These are phyloP conservation scores for Solanum peruvianum DNA, from an alignment of 257 asterid species.

Conservation along the genomic window DNA sequence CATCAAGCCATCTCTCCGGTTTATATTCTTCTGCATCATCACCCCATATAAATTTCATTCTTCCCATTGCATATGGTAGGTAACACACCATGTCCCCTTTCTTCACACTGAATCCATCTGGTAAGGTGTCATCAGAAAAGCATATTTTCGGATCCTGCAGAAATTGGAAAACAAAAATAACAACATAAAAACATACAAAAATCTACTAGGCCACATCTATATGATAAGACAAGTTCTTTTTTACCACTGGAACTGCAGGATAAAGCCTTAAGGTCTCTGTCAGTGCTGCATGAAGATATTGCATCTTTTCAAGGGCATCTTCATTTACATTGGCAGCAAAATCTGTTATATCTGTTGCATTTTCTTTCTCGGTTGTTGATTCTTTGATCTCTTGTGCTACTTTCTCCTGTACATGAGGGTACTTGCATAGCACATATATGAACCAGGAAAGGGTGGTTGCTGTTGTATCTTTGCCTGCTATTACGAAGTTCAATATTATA, in stretches of 20 bases:
- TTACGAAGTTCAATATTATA: constrained; percentile 41
- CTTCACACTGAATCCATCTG: constrained; percentile 37
- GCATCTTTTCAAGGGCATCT: constrained; percentile 44
- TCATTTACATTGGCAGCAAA: constrained; percentile 26
- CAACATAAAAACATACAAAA: neutral
- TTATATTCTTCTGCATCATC: constrained; percentile 30
- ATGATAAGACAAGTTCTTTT: neutral
- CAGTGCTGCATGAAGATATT: constrained; percentile 45
- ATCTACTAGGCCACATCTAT: neutral
- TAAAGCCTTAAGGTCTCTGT: constrained; percentile 54
- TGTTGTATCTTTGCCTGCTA: constrained; percentile 54
- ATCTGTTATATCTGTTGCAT: constrained; percentile 8
- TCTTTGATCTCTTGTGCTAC: constrained; percentile 28
- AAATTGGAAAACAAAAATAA: neutral
- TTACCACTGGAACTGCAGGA: constrained; percentile 67
- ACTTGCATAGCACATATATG: constrained; percentile 39
- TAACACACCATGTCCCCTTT: constrained; percentile 33
- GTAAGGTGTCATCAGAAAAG: constrained; percentile 32
- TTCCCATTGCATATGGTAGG: constrained; percentile 59
- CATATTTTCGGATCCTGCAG: constrained; percentile 34
- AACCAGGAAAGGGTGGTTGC: constrained; percentile 46
- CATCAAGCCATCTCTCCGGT: constrained; percentile 62
- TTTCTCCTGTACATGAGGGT: constrained; percentile 40
- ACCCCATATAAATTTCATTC: constrained; percentile 52
- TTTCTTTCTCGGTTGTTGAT: constrained; percentile 4